Base-by-base conservation (phyloP, 805 yeast species). In the Candida tallmaniae region DNA sequence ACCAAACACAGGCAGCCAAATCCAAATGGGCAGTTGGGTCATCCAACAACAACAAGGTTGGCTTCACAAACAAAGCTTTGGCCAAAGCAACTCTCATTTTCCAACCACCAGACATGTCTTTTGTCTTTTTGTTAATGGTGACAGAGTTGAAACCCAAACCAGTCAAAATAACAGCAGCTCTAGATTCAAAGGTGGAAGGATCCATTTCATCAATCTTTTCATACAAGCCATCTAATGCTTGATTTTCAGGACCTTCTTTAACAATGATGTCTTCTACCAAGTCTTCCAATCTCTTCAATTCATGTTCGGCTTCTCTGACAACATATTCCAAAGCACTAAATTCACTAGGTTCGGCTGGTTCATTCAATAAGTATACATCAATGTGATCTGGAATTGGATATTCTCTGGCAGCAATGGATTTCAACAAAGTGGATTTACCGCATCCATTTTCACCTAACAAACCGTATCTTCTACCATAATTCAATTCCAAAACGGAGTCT, bases 21-120 rank as follows among this genome's bases (percentile, higher is more conserved):
- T 93, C 98, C 77, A 93, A 85, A 69, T 93, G 98, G 35, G 98
- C 98, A 47, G 98, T 93, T 54, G 98, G 98, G 66, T 93, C 98
- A 72, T 93, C 98, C 62, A 93, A 78, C 52, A 93, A 70, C 56
- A 93, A 73, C 51, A 93, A 69, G 33, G 97, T 89, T 58, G 98
- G 98, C 73, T 93, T 90, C 48, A 93, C 97, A 73, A 93, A 93
- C 51, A 93, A 74, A 20, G 98, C 98, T 68, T 93, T 93, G 41
- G 96, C 96, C 44, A 93, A 74, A 29, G 98, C 97, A 43, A 93
- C 98, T 71, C 98, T 87, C 98, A 93, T 93, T 74, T 88, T 88
- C 98, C 98, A 93, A 62, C 98, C 98, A 78, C 98, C 98, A 58
- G 97, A 87, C 98, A 93, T 93, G 59, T 93, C 97, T 67, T 87